These are phyloP conservation scores for Monosporozyma unispora DNA, from an alignment of 805 yeast genomes.

Conservation along the genomic window DNA sequence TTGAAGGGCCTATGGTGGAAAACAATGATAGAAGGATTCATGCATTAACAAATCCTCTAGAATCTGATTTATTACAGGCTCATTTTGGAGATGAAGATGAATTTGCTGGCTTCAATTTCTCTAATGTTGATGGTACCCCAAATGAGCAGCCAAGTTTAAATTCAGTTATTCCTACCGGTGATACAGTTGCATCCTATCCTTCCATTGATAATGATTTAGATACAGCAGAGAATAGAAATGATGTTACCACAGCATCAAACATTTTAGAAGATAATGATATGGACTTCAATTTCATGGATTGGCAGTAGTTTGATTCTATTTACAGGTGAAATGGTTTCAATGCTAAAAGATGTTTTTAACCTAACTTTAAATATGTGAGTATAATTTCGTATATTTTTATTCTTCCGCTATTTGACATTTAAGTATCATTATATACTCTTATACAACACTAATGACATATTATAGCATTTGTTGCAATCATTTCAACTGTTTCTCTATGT, in stretches of 20 bases:
- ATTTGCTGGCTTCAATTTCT: neutral
- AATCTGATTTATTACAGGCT: neutral
- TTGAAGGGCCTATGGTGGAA: neutral
- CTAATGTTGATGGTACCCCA: neutral
- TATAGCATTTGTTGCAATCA: neutral
- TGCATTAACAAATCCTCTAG: neutral
- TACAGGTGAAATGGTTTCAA: neutral
- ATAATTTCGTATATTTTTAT: neutral
- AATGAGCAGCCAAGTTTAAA: neutral
- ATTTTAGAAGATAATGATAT: conserved; percentile 15
- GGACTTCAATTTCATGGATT: conserved; percentile 21
- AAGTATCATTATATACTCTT: neutral
- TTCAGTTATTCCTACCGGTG: conserved; percentile 1
- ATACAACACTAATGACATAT: neutral
- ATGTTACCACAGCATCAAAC: conserved; percentile 5
- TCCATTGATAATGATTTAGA: conserved; percentile 1
- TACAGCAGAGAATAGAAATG: neutral
- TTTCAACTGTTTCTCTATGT: neutral
- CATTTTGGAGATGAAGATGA: conserved; percentile 2
- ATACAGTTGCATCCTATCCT: neutral
- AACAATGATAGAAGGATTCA: neutral
- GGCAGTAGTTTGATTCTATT: conserved; percentile 10
- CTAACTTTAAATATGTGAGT: neutral
- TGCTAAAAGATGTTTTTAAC: neutral
- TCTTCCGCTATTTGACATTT: neutral